Conservation (phyloP, 192 early-diverging fungal genomes). For the Backusella luteola region DNA sequence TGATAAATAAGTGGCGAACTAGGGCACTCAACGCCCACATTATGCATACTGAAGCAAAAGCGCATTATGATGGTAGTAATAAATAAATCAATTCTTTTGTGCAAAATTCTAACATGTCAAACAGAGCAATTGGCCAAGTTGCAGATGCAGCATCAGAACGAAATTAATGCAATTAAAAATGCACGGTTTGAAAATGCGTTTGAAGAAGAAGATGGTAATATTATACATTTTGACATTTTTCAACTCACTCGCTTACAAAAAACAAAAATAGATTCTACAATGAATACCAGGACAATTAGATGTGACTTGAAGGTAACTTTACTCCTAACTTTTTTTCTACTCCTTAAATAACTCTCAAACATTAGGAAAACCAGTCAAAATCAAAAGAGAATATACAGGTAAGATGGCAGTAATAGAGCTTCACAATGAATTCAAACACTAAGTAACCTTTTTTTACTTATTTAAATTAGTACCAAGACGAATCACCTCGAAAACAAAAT, state of each 20-base stretch:
- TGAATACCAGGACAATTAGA: background rate
- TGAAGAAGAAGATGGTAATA: background rate
- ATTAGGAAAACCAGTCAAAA: background rate
- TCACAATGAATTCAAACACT: background rate
- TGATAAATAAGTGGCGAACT: constrained; percentile 1
- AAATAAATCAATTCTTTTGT: background rate
- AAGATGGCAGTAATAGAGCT: background rate
- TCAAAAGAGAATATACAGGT: background rate
- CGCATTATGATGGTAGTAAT: background rate
- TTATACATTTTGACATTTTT: background rate
- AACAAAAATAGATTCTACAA: background rate
- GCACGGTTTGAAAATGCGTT: background rate
- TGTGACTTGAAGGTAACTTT: background rate
- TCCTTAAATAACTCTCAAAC: constrained; percentile 1
- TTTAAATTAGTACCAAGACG: background rate
- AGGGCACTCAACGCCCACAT: background rate
- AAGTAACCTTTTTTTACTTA: background rate
- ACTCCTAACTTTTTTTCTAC: background rate
- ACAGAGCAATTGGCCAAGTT: constrained; percentile 7
- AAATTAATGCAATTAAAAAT: constrained; percentile 1
- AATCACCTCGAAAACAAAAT: background rate
- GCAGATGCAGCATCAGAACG: background rate
- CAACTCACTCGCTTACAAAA: background rate
- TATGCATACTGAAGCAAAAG: background rate
- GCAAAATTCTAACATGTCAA: background rate